phyloP scores from a whole-genome alignment of 306 rosid species.

The Oemleria cerasiformis region DNA sequence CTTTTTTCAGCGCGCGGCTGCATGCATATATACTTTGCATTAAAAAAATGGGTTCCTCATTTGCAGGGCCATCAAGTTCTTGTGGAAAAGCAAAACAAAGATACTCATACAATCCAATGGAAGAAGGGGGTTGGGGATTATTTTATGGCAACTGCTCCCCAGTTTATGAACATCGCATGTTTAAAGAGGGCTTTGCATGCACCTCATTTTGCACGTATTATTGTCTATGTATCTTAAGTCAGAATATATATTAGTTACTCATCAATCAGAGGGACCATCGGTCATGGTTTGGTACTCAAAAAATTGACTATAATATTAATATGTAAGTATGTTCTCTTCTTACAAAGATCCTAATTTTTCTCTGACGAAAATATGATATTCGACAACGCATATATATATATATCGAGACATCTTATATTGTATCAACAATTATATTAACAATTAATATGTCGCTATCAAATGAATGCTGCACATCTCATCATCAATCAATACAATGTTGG shows the following conservation, averaged over 20 bases:
- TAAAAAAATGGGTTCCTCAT: conserved; percentile 4
- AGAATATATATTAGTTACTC: not conserved
- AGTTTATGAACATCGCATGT: conserved; percentile 28
- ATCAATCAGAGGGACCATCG: not conserved
- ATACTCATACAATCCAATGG: conserved; percentile 18
- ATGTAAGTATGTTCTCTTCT: too few relatives aligned
- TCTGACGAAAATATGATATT: too few relatives aligned
- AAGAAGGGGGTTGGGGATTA: conserved; percentile 2
- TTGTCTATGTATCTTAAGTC: not conserved
- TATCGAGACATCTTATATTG: too few relatives aligned
- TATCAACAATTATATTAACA: too few relatives aligned
- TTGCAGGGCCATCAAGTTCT: conserved; percentile 9
- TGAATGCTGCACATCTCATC: too few relatives aligned
- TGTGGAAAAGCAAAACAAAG: conserved; percentile 13
- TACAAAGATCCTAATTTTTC: too few relatives aligned
- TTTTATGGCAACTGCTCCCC: conserved; percentile 28
- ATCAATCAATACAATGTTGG: too few relatives aligned
- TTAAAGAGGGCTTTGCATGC: conserved; percentile 11
- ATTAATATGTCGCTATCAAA: too few relatives aligned
- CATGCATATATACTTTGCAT: conserved; percentile 10
- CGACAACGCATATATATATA: too few relatives aligned
- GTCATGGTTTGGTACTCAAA: not conserved
- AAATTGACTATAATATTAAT: too few relatives aligned
- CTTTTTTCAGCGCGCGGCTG: conserved; percentile 12
- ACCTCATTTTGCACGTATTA: not conserved